These are phyloP conservation scores for Hanseniaspora guilliermondii DNA, from an alignment of 805 yeast species.

Conservation along the genomic window DNA sequence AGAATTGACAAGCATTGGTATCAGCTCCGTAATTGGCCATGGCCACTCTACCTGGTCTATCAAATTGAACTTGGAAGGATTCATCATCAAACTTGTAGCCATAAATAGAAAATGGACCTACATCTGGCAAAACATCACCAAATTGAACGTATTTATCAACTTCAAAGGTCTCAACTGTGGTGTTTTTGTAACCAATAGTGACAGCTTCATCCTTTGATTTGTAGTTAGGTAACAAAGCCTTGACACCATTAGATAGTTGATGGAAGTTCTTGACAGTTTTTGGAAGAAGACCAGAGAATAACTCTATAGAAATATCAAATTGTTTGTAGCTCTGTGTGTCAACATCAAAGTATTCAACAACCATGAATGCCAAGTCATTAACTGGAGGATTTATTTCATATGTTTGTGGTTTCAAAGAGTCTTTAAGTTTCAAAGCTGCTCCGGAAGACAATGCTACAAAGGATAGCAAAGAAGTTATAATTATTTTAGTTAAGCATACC, in stretches of 20 bases:
- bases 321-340: constrained; percentile 14
- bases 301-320: constrained; percentile 39
- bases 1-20: constrained; percentile 60
- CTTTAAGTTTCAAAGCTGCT: constrained; percentile 1
- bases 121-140: constrained; percentile 69
- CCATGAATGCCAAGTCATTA: constrained; percentile 21
- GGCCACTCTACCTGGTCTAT: constrained; percentile 54
- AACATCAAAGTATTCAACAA: constrained; percentile 22
- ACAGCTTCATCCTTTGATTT: constrained; percentile 20
- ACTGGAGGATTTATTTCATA: constrained; percentile 29
- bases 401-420: background rate
- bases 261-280: constrained; percentile 50
- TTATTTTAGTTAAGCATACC: background rate
- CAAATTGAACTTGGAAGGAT: constrained; percentile 55
- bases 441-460: background rate
- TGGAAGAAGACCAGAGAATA: constrained; percentile 58
- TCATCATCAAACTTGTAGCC: constrained; percentile 69
- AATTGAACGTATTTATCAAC: constrained; percentile 73
- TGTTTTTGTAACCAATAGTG: constrained; percentile 38
- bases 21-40: constrained; percentile 63
- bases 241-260: constrained; percentile 35
- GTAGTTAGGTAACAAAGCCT: constrained; percentile 24
- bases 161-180: constrained; percentile 64
- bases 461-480: background rate
- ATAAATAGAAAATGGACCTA: constrained; percentile 70